Evolutionary conservation across 2,329 filamentous ascomycete genomes (phyloP), one percentile per base, ranked within the genome.

Genomic region (Diplodia seriata): DNA sequence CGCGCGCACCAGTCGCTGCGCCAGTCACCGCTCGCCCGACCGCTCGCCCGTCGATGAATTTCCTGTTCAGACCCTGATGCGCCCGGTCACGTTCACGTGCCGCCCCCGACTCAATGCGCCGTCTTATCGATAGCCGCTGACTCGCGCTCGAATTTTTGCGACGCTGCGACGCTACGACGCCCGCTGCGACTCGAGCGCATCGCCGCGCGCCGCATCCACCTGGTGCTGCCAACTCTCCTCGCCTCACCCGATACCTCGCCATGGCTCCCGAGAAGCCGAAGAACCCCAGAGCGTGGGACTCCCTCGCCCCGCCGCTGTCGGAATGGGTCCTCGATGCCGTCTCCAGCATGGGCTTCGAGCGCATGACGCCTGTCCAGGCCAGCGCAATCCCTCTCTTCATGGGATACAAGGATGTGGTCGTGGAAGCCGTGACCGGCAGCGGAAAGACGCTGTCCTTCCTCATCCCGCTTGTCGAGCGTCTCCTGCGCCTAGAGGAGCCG

Each of bases 291-390:
- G 82, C 86, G 33, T 94, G 91, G 88, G 87, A 90, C 73, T 87
- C 86, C 15, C 82, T 93, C 66, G 90, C 86, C 1, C 90, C 91
- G 18, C 81, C 89, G 6, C 81, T 93, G 38, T 91, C 90, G 69
- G 85, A 90, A 87, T 98, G 94, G 93, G 88, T 95, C 68, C 83
- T 95, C 66, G 92, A 96, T 72, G 93, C 93, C 69, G 89, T 96
- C 59, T 85, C 89, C 61, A 88, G 89, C 71, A 94, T 95, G 90
- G 92, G 93, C 69, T 97, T 97, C 79, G 83, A 85, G 70, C 90
- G 91, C 77, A 94, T 95, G 85, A 97, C 94, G 3, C 94, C 94
- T 0, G 94, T 97, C n/a, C 94, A 98, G 81, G 92, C 94, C 54
- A 94, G 93, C 69, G 91, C 92, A 4, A 91, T 97, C 72, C 93